phyloP scores from a whole-genome alignment of 805 yeast genomes.

The Kuraishia ogatae region DNA sequence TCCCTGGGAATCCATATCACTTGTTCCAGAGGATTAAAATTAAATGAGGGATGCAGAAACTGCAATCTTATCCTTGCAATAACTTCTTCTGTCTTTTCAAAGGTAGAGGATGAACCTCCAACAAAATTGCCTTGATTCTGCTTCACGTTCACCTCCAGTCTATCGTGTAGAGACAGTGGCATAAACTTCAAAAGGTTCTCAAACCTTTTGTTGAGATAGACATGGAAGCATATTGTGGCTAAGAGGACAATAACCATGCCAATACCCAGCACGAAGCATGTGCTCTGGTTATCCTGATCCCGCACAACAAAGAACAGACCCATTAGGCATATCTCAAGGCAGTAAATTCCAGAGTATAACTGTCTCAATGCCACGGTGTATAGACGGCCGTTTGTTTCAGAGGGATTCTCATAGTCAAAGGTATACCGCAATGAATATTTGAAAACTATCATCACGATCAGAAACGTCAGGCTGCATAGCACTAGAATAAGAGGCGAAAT shows the following conservation, averaged over 20 bases:
- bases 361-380: slow-evolving; percentile 74
- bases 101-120: slow-evolving; percentile 2
- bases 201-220: slow-evolving; percentile 36
- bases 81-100: background rate
- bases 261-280: slow-evolving; percentile 34
- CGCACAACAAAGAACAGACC: slow-evolving; percentile 66
- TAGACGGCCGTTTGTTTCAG: slow-evolving; percentile 62
- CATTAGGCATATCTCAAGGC: slow-evolving; percentile 67
- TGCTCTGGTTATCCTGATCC: slow-evolving; percentile 37
- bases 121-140: slow-evolving; percentile 2
- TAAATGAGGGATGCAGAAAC: slow-evolving; percentile 15
- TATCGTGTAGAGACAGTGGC: slow-evolving; percentile 22
- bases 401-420: slow-evolving; percentile 37
- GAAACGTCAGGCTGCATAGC: slow-evolving; percentile 48
- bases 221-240: slow-evolving; percentile 50
- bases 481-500: slow-evolving; percentile 72
- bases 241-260: slow-evolving; percentile 43
- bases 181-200: slow-evolving; percentile 24
- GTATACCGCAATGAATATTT: slow-evolving; percentile 60
- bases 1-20: slow-evolving; percentile 23
- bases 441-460: slow-evolving; percentile 52
- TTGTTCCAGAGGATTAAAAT: slow-evolving; percentile 13
- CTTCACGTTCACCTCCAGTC: background rate
- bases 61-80: background rate
- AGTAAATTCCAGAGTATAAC: slow-evolving; percentile 72